A percentile compares a stretch with the other conserved stretches of the same genome.
phyloP scores from a whole-genome alignment of 2,329 filamentous ascomycete genomes.

The Aspergillus jensenii region DNA sequence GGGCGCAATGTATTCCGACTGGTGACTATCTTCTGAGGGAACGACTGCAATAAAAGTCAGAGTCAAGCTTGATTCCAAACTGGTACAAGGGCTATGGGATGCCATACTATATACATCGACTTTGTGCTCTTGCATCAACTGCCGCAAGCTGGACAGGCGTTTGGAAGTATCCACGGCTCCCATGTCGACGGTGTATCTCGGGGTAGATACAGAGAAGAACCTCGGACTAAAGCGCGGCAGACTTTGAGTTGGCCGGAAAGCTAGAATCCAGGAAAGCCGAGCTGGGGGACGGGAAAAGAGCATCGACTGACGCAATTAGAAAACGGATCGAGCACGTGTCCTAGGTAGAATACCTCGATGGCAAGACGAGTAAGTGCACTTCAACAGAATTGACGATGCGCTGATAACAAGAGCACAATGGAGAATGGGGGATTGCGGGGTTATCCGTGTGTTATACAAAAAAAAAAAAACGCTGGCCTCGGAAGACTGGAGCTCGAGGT shows the following conservation, averaged over 20 bases:
- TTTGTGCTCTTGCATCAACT: conserved; percentile 82
- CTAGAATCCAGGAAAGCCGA: conserved; percentile 30
- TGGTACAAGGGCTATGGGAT: conserved; percentile 17
- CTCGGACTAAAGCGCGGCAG: conserved; percentile 29
- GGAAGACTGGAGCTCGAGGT: neutral
- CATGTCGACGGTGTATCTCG: conserved; percentile 58
- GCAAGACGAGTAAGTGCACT: conserved; percentile 12
- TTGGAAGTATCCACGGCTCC: conserved; percentile 75
- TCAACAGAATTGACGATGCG: conserved; percentile 9
- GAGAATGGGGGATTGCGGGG: neutral
- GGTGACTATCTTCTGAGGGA: conserved; percentile 94
- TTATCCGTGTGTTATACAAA: neutral
- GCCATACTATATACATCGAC: conserved; percentile 85
- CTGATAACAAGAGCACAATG: neutral
- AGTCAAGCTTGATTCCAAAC: conserved; percentile 17
- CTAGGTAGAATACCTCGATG: conserved; percentile 12
- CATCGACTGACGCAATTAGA: conserved; percentile 28
- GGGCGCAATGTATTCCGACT: conserved; percentile 96
- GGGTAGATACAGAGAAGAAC: conserved; percentile 39
- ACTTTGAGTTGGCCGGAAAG: conserved; percentile 27
- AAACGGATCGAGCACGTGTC: conserved; percentile 18
- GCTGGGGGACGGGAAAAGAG: conserved; percentile 32
- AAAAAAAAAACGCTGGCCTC: neutral
- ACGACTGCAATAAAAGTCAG: conserved; percentile 65
- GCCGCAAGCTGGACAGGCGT: conserved; percentile 72